phyloP scores from a whole-genome alignment of 1,139 yeast species.

The Geotrichum reessii region DNA sequence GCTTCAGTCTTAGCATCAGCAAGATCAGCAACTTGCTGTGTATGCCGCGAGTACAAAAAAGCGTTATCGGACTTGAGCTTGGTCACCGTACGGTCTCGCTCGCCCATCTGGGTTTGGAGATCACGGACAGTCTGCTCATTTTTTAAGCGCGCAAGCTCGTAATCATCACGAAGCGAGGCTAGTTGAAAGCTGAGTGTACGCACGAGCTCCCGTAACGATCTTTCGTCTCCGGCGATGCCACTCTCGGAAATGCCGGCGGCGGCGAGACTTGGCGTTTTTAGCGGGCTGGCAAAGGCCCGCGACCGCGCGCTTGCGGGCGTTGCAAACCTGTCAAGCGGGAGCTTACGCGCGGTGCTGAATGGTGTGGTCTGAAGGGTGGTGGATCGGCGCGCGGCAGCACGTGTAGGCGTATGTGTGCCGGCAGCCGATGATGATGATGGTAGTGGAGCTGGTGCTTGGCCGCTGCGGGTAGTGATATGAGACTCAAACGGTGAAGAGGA shows the following conservation, averaged over 20 bases:
- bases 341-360: not conserved
- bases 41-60: slow-evolving; percentile 41
- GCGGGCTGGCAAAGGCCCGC: slow-evolving; percentile 3
- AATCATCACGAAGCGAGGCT: slow-evolving; percentile 31
- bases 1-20: slow-evolving; percentile 31
- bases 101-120: slow-evolving; percentile 31
- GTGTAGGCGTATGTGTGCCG: not conserved
- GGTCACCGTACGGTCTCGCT: slow-evolving; percentile 35
- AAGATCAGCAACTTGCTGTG: slow-evolving; percentile 34
- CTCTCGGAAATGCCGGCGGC: not conserved
- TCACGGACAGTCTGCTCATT: slow-evolving; percentile 34
- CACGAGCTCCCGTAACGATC: slow-evolving; percentile 21
- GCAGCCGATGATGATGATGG: not conserved
- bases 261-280: not conserved
- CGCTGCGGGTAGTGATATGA: slow-evolving; percentile 2
- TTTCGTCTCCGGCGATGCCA: not conserved
- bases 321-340: not conserved
- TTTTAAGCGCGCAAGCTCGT: slow-evolving; percentile 33
- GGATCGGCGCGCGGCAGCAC: not conserved
- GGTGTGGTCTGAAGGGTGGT: slow-evolving; percentile 2
- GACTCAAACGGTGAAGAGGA: slow-evolving; percentile 12
- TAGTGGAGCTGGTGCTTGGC: too few species aligned
- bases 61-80: slow-evolving; percentile 39
- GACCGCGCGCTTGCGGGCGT: not conserved
- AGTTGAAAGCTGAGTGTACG: slow-evolving; percentile 36